Percentiles rank a stretch among this genome's conserved stretches.
Evolutionary conservation across 2,329 filamentous ascomycete genomes (phyloP).

Genomic region (Apiospora koreana): DNA sequence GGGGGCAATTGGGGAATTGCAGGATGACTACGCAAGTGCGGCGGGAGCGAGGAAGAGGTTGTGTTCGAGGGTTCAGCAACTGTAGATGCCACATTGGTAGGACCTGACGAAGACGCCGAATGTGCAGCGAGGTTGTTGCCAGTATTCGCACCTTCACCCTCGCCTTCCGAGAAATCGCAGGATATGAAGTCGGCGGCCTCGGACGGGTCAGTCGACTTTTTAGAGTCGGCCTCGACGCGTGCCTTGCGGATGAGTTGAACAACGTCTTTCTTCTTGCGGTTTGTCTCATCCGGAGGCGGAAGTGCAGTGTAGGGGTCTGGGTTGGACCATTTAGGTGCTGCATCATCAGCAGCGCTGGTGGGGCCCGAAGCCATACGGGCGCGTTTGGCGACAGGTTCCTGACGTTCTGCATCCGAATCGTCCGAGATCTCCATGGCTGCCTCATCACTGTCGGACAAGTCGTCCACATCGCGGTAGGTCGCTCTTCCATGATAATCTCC

Average conservation of each 20-base stretch:
- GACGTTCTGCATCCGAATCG: constrained; percentile 42
- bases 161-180: constrained; percentile 67
- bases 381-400: constrained; percentile 46
- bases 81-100: not conserved
- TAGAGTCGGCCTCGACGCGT: constrained; percentile 59
- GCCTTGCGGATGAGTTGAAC: constrained; percentile 92
- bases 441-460: constrained; percentile 64
- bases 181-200: constrained; percentile 87
- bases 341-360: constrained; percentile 42
- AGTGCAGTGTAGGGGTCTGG: constrained; percentile 90
- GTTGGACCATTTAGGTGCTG: constrained; percentile 84
- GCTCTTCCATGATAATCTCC: constrained; percentile 45
- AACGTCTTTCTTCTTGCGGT: constrained; percentile 79
- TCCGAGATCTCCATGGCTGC: constrained; percentile 66
- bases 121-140: constrained; percentile 34
- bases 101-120: not conserved
- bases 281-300: constrained; percentile 74
- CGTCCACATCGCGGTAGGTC: constrained; percentile 56
- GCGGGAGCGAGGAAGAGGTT: not conserved
- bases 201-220: constrained; percentile 52
- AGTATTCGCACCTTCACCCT: constrained; percentile 36
- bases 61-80: not conserved
- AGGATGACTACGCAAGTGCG: not conserved
- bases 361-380: constrained; percentile 32
- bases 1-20: not conserved